A percentile compares a stretch with the other conserved stretches of the same genome.
Evolutionary conservation across 2,329 filamentous ascomycete species (phyloP).

Genomic region (Dactylellina haptotyla): DNA sequence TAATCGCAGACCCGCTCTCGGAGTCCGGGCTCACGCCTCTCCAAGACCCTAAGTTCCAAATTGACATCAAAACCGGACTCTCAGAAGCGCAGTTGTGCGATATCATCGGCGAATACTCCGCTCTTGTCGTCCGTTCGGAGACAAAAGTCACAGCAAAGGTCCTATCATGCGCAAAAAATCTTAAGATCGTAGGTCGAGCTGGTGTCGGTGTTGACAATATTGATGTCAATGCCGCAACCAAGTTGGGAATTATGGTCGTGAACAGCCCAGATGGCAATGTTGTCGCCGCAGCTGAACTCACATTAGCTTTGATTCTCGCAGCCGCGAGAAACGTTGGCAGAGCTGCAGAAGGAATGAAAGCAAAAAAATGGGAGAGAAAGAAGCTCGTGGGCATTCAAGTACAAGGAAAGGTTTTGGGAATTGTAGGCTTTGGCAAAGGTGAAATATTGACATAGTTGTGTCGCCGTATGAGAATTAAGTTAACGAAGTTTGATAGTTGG

Average conservation of each 20-base stretch:
- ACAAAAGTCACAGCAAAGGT: conserved; percentile 79
- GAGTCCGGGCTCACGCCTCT: conserved; percentile 79
- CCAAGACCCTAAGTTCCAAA: conserved; percentile 70
- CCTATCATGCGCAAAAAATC: conserved; percentile 72
- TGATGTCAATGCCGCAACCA: conserved; percentile 76
- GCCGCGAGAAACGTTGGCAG: conserved; percentile 78
- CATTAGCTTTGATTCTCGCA: conserved; percentile 77
- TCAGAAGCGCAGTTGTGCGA: conserved; percentile 71
- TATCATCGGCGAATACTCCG: conserved; percentile 78
- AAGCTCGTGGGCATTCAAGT: conserved; percentile 80
- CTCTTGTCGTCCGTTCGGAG: conserved; percentile 81
- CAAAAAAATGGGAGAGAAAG: conserved; percentile 77
- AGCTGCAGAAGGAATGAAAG: conserved; percentile 63
- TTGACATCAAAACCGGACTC: conserved; percentile 74
- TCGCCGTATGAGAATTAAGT: background rate
- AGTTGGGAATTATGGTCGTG: conserved; percentile 79
- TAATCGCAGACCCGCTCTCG: conserved; percentile 83
- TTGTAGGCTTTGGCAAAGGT: conserved; percentile 83
- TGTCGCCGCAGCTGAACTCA: conserved; percentile 81
- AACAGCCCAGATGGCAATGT: conserved; percentile 84
- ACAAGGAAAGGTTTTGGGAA: conserved; percentile 78
- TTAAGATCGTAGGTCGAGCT: conserved; percentile 81
- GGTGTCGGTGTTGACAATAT: conserved; percentile 88
- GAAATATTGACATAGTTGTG: conserved; percentile 20
- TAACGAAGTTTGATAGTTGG: conserved; percentile 66